phyloP scores from a whole-genome alignment of 2,329 filamentous ascomycete species.

The Zopfia rhizophila region DNA sequence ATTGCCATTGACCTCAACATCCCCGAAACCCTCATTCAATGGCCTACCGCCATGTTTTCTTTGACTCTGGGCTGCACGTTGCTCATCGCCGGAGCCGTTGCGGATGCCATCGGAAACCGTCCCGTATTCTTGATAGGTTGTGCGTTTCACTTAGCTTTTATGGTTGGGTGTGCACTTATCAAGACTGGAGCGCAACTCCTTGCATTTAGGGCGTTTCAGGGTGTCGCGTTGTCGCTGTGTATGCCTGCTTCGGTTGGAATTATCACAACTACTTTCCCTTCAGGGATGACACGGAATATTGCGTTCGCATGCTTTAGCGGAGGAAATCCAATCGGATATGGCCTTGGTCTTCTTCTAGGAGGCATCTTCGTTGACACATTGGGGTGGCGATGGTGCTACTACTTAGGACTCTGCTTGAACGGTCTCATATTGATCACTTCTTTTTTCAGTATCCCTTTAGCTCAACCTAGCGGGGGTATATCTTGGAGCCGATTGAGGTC shows the following conservation, averaged over 20 bases:
- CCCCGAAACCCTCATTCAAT: conserved; percentile 8
- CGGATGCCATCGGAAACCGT: conserved; percentile 6
- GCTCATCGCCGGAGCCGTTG: conserved; percentile 6
- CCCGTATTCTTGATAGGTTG: conserved; percentile 4
- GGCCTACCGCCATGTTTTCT: conserved; percentile 7
- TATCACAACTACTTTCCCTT: conserved; percentile 7
- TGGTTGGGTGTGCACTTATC: conserved; percentile 3
- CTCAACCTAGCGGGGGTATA: too few relatives aligned
- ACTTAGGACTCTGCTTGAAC: too few relatives aligned
- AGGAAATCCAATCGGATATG: conserved; percentile 4
- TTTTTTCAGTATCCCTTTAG: too few relatives aligned
- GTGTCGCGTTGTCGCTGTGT: conserved; percentile 1
- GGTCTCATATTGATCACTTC: too few relatives aligned
- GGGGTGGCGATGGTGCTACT: conserved; percentile 7
- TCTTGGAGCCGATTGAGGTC: too few relatives aligned
- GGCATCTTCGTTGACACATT: conserved; percentile 9
- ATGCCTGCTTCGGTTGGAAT: conserved; percentile 5
- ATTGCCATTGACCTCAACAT: conserved; percentile 8
- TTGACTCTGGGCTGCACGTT: conserved; percentile 7
- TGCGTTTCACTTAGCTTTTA: conserved; percentile 2
- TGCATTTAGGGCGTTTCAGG: conserved; percentile 9
- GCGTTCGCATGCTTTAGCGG: conserved; percentile 6
- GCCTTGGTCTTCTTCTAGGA: conserved; percentile 6
- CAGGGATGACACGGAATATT: conserved; percentile 6
- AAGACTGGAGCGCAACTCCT: conserved; percentile 6